Base-by-base conservation (phyloP, 805 yeast genomes). In the Torulaspora quercuum region DNA sequence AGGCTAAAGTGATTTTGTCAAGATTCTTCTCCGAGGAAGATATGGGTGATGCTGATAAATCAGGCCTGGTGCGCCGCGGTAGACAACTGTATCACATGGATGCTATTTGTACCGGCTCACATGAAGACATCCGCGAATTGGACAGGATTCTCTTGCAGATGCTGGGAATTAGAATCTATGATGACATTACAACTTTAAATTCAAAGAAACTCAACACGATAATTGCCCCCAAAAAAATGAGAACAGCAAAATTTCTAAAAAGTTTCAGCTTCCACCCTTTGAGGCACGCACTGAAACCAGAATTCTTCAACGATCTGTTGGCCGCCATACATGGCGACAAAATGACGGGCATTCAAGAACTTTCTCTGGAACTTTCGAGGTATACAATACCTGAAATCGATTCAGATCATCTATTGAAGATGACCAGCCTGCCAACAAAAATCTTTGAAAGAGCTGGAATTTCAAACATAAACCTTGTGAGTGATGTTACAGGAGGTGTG, bases 221-320 rank as follows among this genome's bases (percentile, higher is more conserved):
- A 7, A 75, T 89, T 7, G 89, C 97, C 0, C 95, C 97, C 1
- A 77, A 77, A 42, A 69, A 82, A n/a, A 55, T 83, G 49, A 68
- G 97, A 46, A 90, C 97, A 0, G 95, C 83, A 40, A 92, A 90
- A 61, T 89, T 90, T 52, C 68, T 90, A 36, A 72, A 74, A 27
- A 77, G 88, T 13, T 62, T 88, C 33, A 75, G 87, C 35, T 67
- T 67, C 26, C 77, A 69, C 31, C 72, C 76, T 0, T 41, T 68
- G 7, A 59, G 63, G n/a, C 61, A 66, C 36, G 72, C 79, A 3
- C 47, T 83, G 1, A 72, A 75, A 20, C 85, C 88, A 0, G 52
- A 61, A 3, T 80, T 77, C 41, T 41, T 80, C 2, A 61, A 34
- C 12, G 41, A 39, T 26, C 64, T 77, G 0, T 39, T 77, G 17